Percentiles rank a stretch among this genome's conserved stretches.
These are phyloP conservation scores for Ascomycota sp. DNA, from an alignment of 2,329 filamentous ascomycete genomes.

Conservation along the genomic window DNA sequence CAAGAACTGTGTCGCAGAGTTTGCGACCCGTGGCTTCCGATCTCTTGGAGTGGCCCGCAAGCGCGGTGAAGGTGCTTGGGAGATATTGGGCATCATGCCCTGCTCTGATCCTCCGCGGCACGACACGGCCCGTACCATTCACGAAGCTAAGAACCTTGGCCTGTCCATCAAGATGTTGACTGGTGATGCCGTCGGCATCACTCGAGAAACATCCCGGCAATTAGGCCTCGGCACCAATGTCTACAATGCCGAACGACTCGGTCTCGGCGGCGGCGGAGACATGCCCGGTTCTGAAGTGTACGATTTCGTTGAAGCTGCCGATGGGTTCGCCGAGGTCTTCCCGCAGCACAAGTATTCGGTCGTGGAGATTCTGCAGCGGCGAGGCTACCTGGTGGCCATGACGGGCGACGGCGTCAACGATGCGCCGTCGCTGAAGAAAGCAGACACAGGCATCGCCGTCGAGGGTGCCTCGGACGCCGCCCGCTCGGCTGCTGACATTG, in stretches of 20 bases:
- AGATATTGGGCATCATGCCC: conserved; percentile 88
- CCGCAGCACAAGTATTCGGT: conserved; percentile 91
- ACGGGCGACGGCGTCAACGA: conserved; percentile 93
- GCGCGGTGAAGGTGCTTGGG: conserved; percentile 62
- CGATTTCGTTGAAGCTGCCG: conserved; percentile 86
- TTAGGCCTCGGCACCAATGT: conserved; percentile 84
- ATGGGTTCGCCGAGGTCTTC: conserved; percentile 89
- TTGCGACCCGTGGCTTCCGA: conserved; percentile 82
- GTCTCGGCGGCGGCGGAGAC: conserved; percentile 73
- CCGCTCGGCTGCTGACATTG: conserved; percentile 78
- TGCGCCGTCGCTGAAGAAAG: conserved; percentile 80
- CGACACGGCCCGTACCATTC: conserved; percentile 77
- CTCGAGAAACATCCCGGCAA: conserved; percentile 76
- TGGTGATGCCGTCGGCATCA: conserved; percentile 84
- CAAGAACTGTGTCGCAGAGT: conserved; percentile 84
- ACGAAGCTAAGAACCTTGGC: conserved; percentile 73
- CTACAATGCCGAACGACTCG: conserved; percentile 82
- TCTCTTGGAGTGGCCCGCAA: conserved; percentile 86
- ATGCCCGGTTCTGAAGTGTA: conserved; percentile 90
- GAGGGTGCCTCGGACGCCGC: conserved; percentile 83
- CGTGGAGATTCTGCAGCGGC: conserved; percentile 81
- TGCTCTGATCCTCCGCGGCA: conserved; percentile 82
- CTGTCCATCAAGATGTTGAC: conserved; percentile 92
- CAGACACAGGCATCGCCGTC: conserved; percentile 90
- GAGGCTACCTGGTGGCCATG: conserved; percentile 88